phyloP scores from a whole-genome alignment of 805 yeast species.

The Candida chilensis region DNA sequence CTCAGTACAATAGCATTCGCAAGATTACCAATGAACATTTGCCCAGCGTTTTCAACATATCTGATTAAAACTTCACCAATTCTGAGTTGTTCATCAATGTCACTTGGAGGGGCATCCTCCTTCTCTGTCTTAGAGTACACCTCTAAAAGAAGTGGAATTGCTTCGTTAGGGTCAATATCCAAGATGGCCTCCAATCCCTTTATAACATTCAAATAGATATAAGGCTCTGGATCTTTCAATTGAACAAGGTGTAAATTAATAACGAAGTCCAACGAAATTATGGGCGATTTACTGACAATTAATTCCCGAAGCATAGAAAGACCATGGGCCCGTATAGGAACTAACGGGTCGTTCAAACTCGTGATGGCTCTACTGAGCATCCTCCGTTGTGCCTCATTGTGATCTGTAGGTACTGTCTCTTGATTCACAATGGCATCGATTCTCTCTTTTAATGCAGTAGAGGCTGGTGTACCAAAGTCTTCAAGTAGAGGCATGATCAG shows the following conservation, averaged over 20 bases:
- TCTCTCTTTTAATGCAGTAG: slow-evolving; percentile 18
- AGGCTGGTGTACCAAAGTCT: too few relatives aligned
- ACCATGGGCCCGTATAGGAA: slow-evolving; percentile 86
- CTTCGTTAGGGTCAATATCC: slow-evolving; percentile 25
- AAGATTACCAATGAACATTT: slow-evolving; percentile 33
- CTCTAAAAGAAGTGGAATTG: slow-evolving; percentile 24
- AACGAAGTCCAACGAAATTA: slow-evolving; percentile 42
- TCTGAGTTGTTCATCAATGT: slow-evolving; percentile 61
- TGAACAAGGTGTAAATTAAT: slow-evolving; percentile 54
- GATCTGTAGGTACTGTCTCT: slow-evolving; percentile 9
- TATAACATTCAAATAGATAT: slow-evolving; percentile 75
- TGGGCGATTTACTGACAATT: slow-evolving; percentile 37
- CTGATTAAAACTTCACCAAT: slow-evolving; percentile 76
- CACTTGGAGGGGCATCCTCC: slow-evolving; percentile 9
- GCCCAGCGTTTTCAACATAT: slow-evolving; percentile 40
- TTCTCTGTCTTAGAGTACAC: slow-evolving; percentile 21
- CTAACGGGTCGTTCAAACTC: slow-evolving; percentile 65
- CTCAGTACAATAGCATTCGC: slow-evolving; percentile 33
- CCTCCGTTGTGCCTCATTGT: slow-evolving; percentile 13
- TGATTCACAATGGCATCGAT: slow-evolving; percentile 18
- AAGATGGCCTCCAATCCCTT: slow-evolving; percentile 63
- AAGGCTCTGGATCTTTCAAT: slow-evolving; percentile 76
- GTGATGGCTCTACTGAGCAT: slow-evolving; percentile 50
- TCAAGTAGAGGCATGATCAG: too few relatives aligned
- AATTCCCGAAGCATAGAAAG: slow-evolving; percentile 53